These are phyloP conservation scores for Candida nitratophila DNA, from an alignment of 805 yeast genomes.

Conservation along the genomic window DNA sequence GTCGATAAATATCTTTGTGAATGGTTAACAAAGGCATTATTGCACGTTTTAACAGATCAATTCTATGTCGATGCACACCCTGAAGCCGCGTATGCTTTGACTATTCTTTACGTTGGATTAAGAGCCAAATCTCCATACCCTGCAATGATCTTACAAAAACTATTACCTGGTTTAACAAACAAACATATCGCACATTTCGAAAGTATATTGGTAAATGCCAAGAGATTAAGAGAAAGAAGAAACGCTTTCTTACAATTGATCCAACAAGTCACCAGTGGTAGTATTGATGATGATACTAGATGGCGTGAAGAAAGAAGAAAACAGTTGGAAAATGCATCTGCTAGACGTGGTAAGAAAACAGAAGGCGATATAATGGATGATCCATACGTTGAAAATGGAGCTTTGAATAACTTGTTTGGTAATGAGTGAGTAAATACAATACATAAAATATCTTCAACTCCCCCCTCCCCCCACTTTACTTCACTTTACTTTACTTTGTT, in stretches of 20 bases:
- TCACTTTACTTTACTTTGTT: too few species aligned
- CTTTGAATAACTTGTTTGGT: slow-evolving; percentile 52
- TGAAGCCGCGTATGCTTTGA: slow-evolving; percentile 86
- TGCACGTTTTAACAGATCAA: slow-evolving; percentile 62
- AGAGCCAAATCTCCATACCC: slow-evolving; percentile 66
- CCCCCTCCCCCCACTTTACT: too few species aligned
- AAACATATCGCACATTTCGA: slow-evolving; percentile 61
- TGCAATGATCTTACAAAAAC: slow-evolving; percentile 47
- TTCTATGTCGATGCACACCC: slow-evolving; percentile 81
- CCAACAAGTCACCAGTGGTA: slow-evolving; percentile 43
- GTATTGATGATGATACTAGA: slow-evolving; percentile 21
- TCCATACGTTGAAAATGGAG: slow-evolving; percentile 66
- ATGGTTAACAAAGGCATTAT: slow-evolving; percentile 61
- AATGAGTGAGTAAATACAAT: slow-evolving; percentile 18
- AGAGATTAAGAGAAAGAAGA: slow-evolving; percentile 71
- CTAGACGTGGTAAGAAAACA: slow-evolving; percentile 38
- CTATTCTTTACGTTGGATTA: slow-evolving; percentile 69
- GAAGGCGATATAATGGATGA: slow-evolving; percentile 55
- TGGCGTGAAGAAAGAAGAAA: slow-evolving; percentile 38
- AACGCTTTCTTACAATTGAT: slow-evolving; percentile 72
- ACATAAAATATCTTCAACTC: too few species aligned
- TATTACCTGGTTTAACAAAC: slow-evolving; percentile 47
- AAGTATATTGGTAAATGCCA: slow-evolving; percentile 51
- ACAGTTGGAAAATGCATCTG: slow-evolving; percentile 41
- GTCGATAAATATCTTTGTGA: slow-evolving; percentile 67